Conservation (phyloP, 805 yeast genomes). For the Candida maltosa region DNA sequence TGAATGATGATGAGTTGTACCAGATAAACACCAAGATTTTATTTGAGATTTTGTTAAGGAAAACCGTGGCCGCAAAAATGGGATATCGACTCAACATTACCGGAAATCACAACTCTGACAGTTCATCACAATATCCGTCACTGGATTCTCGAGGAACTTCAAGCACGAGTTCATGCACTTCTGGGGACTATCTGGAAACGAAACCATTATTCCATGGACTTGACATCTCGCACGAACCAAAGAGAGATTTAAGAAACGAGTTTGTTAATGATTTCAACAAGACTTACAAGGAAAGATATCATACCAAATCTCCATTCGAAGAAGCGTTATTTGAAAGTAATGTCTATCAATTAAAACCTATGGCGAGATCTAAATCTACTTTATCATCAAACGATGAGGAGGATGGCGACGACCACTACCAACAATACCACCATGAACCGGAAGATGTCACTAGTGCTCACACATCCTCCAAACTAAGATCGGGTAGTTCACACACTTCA, state of each 20-base stretch:
- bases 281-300: slow-evolving; percentile 14
- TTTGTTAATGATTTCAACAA: slow-evolving; percentile 20
- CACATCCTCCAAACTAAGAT: slow-evolving; percentile 10
- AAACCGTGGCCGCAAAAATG: slow-evolving; percentile 41
- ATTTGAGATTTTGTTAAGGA: slow-evolving; percentile 36
- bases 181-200: not conserved
- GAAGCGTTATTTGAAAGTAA: slow-evolving; percentile 12
- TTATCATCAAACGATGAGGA: not conserved
- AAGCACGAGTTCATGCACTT: not conserved
- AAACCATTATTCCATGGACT: not conserved
- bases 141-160: not conserved
- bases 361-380: slow-evolving; percentile 21
- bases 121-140: not conserved
- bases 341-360: slow-evolving; percentile 26
- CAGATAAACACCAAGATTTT: slow-evolving; percentile 27
- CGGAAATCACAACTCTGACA: not conserved
- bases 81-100: slow-evolving; percentile 24
- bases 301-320: slow-evolving; percentile 9
- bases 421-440: not conserved
- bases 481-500: slow-evolving; percentile 26
- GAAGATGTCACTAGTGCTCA: not conserved
- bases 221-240: not conserved
- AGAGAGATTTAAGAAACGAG: not conserved
- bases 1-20: slow-evolving; percentile 22
- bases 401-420: no score